Evolutionary conservation across 306 rosid genomes (phyloP), one percentile per base, ranked within the genome.

Genomic region (Rubus parviflorus): DNA sequence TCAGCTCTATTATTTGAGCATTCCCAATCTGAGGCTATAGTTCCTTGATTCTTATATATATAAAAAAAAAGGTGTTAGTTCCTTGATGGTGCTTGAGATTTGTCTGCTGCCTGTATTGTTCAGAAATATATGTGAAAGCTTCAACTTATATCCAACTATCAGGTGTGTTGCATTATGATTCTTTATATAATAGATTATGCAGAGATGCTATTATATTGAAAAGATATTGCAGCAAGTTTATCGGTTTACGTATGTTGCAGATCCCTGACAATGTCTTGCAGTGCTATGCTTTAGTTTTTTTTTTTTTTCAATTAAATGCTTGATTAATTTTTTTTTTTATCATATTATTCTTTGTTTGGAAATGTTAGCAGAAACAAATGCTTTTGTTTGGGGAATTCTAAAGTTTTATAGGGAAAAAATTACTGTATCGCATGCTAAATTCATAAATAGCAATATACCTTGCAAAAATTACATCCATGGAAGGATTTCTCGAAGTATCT

Each of bases 401-500:
- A 15, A 61, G 43, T 35, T 62, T 6, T 14, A 43, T 62, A 5
- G 11, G 12, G 22, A 7, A 12, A 62, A 35, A 1, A 14, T 35
- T 35, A 16, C 20, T 7, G 20, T 61, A 15, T 30, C 2, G 35
- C 35, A 30, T 61, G 40, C 42, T 61, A 13, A 14, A 30, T 13
- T 30, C 68, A 62, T 62, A 35, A 2, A 13, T 35, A 37, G 68
- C 6, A 62, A 2, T 25, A 25, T 25, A 13, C 2, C 61, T 54
- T 6, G 2, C 35, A 30, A 30, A 30, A 30, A 30, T 30, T 30
- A 30, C 17, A 5, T 80, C 87, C 90, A 45, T 89, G 86, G 89
- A 79, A 70, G n/a, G 72, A 88, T 49, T 86, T 91, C 38, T 86
- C 92, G 70, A 68, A 78, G 70, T 83, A 86, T 68, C 83, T 91